A percentile compares a stretch with the other conserved stretches of the same genome.
These are phyloP conservation scores for Avicennia marina DNA, from an alignment of 257 asterid species.

Conservation along the genomic window DNA sequence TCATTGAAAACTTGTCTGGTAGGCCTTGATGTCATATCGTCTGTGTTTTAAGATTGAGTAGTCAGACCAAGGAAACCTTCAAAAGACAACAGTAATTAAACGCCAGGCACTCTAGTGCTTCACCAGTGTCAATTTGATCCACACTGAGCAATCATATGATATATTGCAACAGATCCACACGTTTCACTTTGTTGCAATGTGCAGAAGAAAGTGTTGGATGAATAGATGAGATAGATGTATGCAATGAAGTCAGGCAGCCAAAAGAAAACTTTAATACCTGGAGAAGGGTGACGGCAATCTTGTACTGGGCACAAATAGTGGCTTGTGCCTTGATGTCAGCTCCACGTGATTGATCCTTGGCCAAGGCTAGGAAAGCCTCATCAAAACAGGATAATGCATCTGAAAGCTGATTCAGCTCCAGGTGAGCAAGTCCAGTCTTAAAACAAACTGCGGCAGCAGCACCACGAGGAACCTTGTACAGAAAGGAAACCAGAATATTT, in stretches of 20 bases:
- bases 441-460: conserved; percentile 93
- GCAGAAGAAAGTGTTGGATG: neutral
- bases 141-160: neutral
- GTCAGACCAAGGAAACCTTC: neutral
- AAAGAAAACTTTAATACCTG: conserved; percentile 48
- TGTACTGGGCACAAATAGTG: conserved; percentile 98
- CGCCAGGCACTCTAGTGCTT: no score
- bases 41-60: neutral
- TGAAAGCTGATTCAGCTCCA: conserved; percentile 97
- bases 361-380: conserved; percentile 94
- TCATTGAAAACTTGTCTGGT: neutral
- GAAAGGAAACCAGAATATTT: conserved; percentile 16
- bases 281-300: conserved; percentile 96
- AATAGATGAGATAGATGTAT: neutral
- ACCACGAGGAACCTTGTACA: conserved; percentile 91
- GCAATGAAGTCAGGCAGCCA: conserved; percentile 1
- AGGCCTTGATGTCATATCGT: neutral
- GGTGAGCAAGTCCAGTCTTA: conserved; percentile 94
- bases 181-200: neutral
- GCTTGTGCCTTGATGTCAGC: conserved; percentile 99
- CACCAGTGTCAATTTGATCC: neutral
- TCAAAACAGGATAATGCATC: conserved; percentile 99
- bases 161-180: neutral
- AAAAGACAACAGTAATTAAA: neutral
- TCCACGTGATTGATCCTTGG: conserved; percentile 99